Conservation (phyloP, 176 grass and related monocot species). For the Oryza longistaminata region DNA sequence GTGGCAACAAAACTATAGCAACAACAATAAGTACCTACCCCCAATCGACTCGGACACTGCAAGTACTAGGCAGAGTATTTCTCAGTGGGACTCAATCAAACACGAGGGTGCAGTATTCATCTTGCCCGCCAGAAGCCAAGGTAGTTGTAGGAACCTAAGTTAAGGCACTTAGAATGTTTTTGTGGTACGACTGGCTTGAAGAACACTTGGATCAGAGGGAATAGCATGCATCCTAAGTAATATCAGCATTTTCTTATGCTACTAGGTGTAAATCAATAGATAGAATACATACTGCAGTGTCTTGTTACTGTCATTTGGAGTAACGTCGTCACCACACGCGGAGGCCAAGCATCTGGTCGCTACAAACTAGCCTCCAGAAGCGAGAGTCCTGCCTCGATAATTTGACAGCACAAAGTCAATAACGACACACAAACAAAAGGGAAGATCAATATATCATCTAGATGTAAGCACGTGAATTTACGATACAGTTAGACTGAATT, state of each 20-base stretch:
- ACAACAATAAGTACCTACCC: conserved; percentile 45
- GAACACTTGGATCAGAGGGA: conserved; percentile 28
- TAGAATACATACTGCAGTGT: conserved; percentile 68
- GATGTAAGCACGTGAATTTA: not conserved
- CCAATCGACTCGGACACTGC: conserved; percentile 80
- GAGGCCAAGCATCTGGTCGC: conserved; percentile 80
- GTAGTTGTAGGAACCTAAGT: conserved; percentile 94
- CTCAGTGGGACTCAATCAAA: conserved; percentile 86
- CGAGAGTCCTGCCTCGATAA: conserved; percentile 49
- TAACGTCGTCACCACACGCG: too few species aligned
- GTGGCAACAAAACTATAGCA: conserved; percentile 19
- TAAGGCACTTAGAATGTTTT: conserved; percentile 81
- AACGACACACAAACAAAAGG: conserved; percentile 9
- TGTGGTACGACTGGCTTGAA: conserved; percentile 60
- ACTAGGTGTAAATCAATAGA: too few species aligned
- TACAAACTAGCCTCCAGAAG: too few species aligned
- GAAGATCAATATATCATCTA: not conserved
- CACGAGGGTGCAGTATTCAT: conserved; percentile 91
- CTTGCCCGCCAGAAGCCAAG: conserved; percentile 90
- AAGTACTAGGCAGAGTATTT: conserved; percentile 84
- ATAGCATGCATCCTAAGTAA: not conserved
- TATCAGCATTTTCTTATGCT: conserved; percentile 10
- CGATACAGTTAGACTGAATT: not conserved
- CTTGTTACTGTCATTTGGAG: conserved; percentile 87
- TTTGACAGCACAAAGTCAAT: not conserved